Percentiles rank a stretch among this genome's conserved stretches.
These are phyloP conservation scores for Dictyostelium intermedium DNA, from an alignment of 78 protist species.

Conservation along the genomic window DNA sequence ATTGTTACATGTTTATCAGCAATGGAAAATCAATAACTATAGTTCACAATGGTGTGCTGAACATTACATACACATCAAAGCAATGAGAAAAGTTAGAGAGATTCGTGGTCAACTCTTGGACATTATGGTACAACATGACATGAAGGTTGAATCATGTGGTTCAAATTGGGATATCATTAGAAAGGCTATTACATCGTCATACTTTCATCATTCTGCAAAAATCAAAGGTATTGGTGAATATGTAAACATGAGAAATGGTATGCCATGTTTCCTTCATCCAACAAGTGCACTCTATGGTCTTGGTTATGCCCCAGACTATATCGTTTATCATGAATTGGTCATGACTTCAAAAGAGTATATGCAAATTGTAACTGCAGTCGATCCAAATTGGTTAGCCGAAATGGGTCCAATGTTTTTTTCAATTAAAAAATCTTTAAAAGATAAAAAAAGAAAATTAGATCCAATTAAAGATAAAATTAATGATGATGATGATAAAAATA, in stretches of 20 bases:
- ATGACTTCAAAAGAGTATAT: conserved; percentile 98
- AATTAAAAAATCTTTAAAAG: conserved; percentile 69
- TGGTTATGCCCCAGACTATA: conserved; percentile 97
- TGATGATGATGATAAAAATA: background rate
- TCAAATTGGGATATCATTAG: conserved; percentile 94
- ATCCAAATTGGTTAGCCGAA: conserved; percentile 98
- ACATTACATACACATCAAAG: conserved; percentile 95
- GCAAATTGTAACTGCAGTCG: conserved; percentile 98
- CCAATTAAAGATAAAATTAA: background rate
- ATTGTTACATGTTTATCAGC: conserved; percentile 93
- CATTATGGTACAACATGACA: conserved; percentile 81
- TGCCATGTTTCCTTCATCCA: conserved; percentile 98
- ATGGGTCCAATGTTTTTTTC: conserved; percentile 92
- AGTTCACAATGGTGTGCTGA: conserved; percentile 91
- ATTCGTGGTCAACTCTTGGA: conserved; percentile 95
- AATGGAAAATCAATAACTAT: conserved; percentile 88
- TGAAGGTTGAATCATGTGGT: conserved; percentile 83
- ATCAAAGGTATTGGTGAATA: conserved; percentile 95
- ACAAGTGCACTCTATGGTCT: conserved; percentile 93
- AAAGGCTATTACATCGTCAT: conserved; percentile 91
- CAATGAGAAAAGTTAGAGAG: conserved; percentile 88
- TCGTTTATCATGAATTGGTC: conserved; percentile 99
- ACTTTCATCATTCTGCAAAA: conserved; percentile 94
- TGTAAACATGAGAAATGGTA: conserved; percentile 96
- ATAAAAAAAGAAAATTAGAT: conserved; percentile 15